Evolutionary conservation across 2,329 filamentous ascomycete genomes (phyloP).

Genomic region (Hypoxylon sp.): DNA sequence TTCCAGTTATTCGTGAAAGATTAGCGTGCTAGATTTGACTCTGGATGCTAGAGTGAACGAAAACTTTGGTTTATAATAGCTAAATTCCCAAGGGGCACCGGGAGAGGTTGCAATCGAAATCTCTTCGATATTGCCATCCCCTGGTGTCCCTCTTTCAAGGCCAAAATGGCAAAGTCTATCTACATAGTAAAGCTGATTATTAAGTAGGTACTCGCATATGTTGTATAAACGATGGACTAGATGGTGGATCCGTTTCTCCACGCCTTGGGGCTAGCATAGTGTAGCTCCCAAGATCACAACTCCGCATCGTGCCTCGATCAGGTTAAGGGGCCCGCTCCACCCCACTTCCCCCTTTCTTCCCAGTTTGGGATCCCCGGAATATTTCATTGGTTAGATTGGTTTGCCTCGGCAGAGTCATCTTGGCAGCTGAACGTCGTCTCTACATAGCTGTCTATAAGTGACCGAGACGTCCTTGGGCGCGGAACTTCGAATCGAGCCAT

Average conservation of each 20-base stretch:
- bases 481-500: not conserved
- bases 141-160: too few species aligned
- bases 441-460: not conserved
- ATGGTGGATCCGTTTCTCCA: not conserved
- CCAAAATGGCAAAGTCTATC: too few species aligned
- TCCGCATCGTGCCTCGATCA: not conserved
- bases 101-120: too few species aligned
- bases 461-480: not conserved
- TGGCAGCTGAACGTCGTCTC: not conserved
- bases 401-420: not conserved
- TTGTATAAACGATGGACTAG: too few species aligned
- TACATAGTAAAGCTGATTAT: too few species aligned
- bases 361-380: not conserved
- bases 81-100: too few species aligned
- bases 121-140: too few species aligned
- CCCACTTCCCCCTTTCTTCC: not conserved
- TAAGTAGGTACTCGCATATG: too few species aligned
- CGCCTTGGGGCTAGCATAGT: not conserved
- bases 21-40: too few species aligned
- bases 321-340: not conserved
- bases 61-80: too few species aligned
- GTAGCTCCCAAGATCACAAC: not conserved
- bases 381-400: not conserved
- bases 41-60: too few species aligned
- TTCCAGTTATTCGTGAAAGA: too few species aligned